Base-by-base conservation (phyloP, 1,284 basidiomycete genomes). In the Trametes pubescens region DNA sequence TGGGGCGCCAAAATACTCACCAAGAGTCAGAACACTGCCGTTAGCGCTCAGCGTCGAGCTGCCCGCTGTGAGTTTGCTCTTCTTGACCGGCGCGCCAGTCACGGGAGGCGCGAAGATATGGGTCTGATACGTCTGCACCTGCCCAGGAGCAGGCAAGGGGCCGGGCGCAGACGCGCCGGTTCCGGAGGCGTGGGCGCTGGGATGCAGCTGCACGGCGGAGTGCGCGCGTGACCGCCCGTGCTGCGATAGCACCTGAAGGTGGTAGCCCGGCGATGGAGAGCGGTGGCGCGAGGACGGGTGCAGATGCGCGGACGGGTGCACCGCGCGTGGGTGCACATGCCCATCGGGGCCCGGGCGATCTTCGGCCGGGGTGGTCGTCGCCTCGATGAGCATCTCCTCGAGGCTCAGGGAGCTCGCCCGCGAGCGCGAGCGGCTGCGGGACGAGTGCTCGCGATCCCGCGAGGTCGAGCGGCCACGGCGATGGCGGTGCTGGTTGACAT, bases 51-150 rank as follows among this genome's bases (percentile, higher is more conserved):
- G 53, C 56, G 51, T 62, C 34, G 67, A 69, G 0, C 65, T 59
- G 6, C 61, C 60, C 10, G 57, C 64, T 37, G 60, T 37, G 21
- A 64, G 60, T 67, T 73, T 72, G 62, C 65, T 65, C 76, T 87
- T 88, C 77, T 90, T 90, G 11, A 81, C 80, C 1, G 88, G 87
- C 3, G 88, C 87, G 57, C 88, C 89, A 0, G 85, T 89, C 7
- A 90, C 86, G 7, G 86, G 84, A 2, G 87, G 86, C 9, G 87
- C 86, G 71, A 91, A 91, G 4, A 89, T 83, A 71, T 90, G 89
- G 0, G 86, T 88, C 68, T 87, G 86, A 67, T 84, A 86, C 51
- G 81, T 81, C 55, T 81, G 77, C 18, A 81, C 74, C 65, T 82
- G 79, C 46, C 78, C 77, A 11, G 77, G 76, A 26, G 77, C 77